Evolutionary conservation across 129 eudicot species (phyloP).

Genomic region (Logfia minima): DNA sequence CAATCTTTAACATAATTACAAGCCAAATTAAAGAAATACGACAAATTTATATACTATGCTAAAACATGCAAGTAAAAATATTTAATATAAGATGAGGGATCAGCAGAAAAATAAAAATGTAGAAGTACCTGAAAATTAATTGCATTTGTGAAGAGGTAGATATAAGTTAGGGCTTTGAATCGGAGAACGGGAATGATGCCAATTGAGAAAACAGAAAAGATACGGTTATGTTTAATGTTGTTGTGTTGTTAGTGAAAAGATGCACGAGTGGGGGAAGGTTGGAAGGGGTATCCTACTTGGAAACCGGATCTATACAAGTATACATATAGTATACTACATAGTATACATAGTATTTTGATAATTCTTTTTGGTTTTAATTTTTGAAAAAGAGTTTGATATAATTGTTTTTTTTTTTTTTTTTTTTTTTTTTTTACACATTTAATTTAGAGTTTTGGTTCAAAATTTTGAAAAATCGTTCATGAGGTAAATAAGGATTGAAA

Average conservation of each 20-base stretch:
- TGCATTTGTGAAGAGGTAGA: constrained; percentile 17
- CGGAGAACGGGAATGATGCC: not conserved
- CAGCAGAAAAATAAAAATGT: not conserved
- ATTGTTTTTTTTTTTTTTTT: too few species aligned
- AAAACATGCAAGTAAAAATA: not conserved
- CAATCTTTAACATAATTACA: constrained; percentile 20
- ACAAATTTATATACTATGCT: not conserved
- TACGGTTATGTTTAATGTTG: constrained; percentile 24
- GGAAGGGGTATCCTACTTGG: not conserved
- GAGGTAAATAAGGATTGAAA: too few species aligned
- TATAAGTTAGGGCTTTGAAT: constrained; percentile 23
- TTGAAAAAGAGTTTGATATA: too few species aligned
- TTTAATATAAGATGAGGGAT: not conserved
- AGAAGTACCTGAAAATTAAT: constrained; percentile 23
- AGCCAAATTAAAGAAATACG: not conserved
- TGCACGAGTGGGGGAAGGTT: not conserved
- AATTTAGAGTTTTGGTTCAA: too few species aligned
- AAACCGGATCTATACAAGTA: not conserved
- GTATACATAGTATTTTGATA: too few species aligned
- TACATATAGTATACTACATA: too few species aligned
- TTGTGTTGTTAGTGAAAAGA: not conserved
- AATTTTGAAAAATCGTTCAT: too few species aligned
- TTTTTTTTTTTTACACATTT: too few species aligned
- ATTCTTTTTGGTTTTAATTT: too few species aligned
- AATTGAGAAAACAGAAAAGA: constrained; percentile 18